Base-by-base conservation (phyloP, 768 basidiomycete genomes). In the Porpolomopsis calyptriformis region DNA sequence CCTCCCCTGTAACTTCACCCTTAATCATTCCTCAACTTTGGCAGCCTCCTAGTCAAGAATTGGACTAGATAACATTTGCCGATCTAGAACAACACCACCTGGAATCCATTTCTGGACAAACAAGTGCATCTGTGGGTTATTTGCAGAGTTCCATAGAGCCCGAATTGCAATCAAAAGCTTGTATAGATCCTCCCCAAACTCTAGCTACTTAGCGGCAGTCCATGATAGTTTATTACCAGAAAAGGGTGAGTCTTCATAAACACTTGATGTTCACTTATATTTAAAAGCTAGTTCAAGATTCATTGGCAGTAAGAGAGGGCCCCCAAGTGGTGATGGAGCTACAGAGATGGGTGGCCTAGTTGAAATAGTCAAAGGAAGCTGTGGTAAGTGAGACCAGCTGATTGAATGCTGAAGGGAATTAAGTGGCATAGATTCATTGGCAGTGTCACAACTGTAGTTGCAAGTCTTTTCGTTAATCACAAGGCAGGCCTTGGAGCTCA, bases 81-180 rank as follows among this genome's bases (percentile, higher is more conserved):
- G 46, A 0, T 53, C 60, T 0, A 57, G 59, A 14, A 51, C 41
- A 22, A 14, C 33, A 2, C 59, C 65, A 5, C 19, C 25, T 7
- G 66, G 63, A 14, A 67, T 39, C 43, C 65, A 66, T 2, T 55
- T 51, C 16, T 61, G 47, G 40, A 56, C 57, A 41, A 70, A 55
- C 2, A 36, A 19, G 34, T 63, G 44, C 42, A 54, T 63, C 27
- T 64, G 62, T 1, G 60, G 58, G 51, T 68, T 67, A n/a, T 63
- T 29, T 45, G 43, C 54, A 5, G 43, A 42, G 45, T 60, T 57
- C 51, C 53, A 60, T 0, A 56, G 20, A 23, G 52, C 38, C 7
- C 42, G 39, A 39, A 48, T 49, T 3, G 43, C 35, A 6, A 52
- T 37, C 14, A 57, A 57, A n/a, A 57, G 22, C 16, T 45, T 40